Evolutionary conservation across 2,329 filamentous ascomycete genomes (phyloP).

Genomic region (Scytalidium lignicola): DNA sequence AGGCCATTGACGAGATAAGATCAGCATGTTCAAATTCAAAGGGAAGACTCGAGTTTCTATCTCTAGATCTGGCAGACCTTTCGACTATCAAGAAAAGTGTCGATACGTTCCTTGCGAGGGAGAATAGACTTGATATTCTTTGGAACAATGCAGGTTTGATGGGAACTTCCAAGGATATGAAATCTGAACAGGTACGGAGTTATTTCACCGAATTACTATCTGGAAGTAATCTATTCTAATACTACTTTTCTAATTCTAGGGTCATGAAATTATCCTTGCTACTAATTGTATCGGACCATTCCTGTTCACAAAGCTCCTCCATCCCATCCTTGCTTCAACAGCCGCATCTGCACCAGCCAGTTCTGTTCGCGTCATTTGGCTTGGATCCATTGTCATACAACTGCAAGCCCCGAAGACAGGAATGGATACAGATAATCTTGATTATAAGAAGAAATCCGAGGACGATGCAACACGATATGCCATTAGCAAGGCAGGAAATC

Average conservation of each 20-base stretch:
- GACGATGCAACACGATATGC: slow-evolving; percentile 9
- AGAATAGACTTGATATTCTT: slow-evolving; percentile 19
- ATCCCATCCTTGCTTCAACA: slow-evolving; percentile 29
- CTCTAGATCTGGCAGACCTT: slow-evolving; percentile 29
- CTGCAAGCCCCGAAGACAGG: slow-evolving; percentile 1
- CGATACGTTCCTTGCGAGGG: slow-evolving; percentile 13
- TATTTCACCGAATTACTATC: neutral
- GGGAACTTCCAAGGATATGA: slow-evolving; percentile 7
- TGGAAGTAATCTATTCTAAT: neutral
- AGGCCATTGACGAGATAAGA: slow-evolving; percentile 33
- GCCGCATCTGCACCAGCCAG: slow-evolving; percentile 1
- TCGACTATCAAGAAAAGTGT: slow-evolving; percentile 18
- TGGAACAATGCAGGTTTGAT: slow-evolving; percentile 24
- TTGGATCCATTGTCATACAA: slow-evolving; percentile 4
- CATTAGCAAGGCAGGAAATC: slow-evolving; percentile 14
- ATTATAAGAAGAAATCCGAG: neutral
- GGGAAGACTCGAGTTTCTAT: slow-evolving; percentile 32
- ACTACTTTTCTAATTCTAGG: slow-evolving; percentile 3
- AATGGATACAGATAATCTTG: slow-evolving; percentile 1
- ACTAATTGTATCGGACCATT: slow-evolving; percentile 12
- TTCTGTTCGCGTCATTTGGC: slow-evolving; percentile 12
- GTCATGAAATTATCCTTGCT: slow-evolving; percentile 9
- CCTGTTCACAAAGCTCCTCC: slow-evolving; percentile 29
- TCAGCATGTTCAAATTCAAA: slow-evolving; percentile 23
- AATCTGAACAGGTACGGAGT: neutral